Conservation (phyloP, 495 filamentous ascomycete species). For the Penicillium macrosclerotiorum region DNA sequence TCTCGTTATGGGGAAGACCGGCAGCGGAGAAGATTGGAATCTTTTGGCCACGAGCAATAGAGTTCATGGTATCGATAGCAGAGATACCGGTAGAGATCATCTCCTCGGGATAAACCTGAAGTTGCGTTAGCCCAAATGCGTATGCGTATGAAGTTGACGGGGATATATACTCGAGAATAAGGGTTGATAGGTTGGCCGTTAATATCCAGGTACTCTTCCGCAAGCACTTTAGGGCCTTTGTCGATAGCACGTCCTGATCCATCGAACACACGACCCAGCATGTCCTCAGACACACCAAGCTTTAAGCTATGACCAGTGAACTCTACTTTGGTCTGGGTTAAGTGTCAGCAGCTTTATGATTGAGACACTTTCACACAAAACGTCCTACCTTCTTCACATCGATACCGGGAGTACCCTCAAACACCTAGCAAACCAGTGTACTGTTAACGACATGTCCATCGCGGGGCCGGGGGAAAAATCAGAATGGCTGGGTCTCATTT, state of each 20-base stretch:
- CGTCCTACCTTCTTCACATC: constrained; percentile 90
- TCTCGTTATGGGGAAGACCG: constrained; percentile 98
- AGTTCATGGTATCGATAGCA: constrained; percentile 99
- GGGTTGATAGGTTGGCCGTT: constrained; percentile 99
- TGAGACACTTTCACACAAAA: neutral
- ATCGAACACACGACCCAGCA: constrained; percentile 98
- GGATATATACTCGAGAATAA: constrained; percentile 75
- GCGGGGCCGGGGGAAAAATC: constrained; percentile 5
- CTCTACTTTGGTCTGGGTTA: constrained; percentile 80
- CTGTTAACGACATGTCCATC: constrained; percentile 21
- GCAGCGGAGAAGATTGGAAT: constrained; percentile 99
- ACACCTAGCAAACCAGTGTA: constrained; percentile 65
- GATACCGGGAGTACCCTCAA: constrained; percentile 94
- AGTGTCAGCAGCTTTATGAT: constrained; percentile 21
- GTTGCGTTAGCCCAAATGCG: constrained; percentile 33
- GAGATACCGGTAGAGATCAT: constrained; percentile 99
- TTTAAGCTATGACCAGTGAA: constrained; percentile 97
- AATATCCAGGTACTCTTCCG: constrained; percentile 97
- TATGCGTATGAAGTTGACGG: constrained; percentile 16
- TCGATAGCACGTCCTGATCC: constrained; percentile 96
- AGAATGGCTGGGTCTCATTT: constrained; percentile 2
- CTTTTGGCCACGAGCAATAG: constrained; percentile 98
- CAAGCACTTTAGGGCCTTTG: constrained; percentile 96
- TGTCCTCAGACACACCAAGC: constrained; percentile 98
- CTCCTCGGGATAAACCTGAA: constrained; percentile 98